Evolutionary conservation across 2,329 filamentous ascomycete genomes (phyloP).

Genomic region (Furcasterigmium sp.): DNA sequence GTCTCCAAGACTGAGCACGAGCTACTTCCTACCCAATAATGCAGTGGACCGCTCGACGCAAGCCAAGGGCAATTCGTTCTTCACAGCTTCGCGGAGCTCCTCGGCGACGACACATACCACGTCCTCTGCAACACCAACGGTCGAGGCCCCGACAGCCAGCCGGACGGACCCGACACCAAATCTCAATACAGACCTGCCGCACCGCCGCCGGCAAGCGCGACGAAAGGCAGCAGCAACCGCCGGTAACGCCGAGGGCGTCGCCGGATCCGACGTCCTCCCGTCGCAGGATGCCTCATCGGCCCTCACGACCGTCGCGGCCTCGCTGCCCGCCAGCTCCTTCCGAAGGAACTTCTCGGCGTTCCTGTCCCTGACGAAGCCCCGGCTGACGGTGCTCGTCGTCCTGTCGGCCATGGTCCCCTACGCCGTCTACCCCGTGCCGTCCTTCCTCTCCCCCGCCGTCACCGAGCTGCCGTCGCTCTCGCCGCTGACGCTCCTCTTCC

Average conservation of each 20-base stretch:
- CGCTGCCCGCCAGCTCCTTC: conserved; percentile 43
- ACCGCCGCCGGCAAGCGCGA: conserved; percentile 11
- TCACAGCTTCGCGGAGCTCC: neutral
- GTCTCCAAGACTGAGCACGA: conserved; percentile 8
- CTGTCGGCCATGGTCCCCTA: conserved; percentile 89
- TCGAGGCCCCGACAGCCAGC: neutral
- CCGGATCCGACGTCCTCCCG: conserved; percentile 23
- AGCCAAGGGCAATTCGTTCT: neutral
- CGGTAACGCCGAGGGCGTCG: neutral
- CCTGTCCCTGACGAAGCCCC: conserved; percentile 91
- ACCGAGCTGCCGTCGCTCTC: conserved; percentile 74
- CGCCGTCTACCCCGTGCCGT: conserved; percentile 86
- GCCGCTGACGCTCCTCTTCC: conserved; percentile 84
- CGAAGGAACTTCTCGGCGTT: conserved; percentile 71
- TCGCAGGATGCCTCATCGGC: conserved; percentile 49
- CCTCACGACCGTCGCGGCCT: conserved; percentile 46
- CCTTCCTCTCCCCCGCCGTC: conserved; percentile 67
- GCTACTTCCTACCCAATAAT: conserved; percentile 13
- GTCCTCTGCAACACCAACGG: conserved; percentile 1
- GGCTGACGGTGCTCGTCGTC: conserved; percentile 84
- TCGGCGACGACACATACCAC: conserved; percentile 3
- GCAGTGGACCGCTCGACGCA: conserved; percentile 6
- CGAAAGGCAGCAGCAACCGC: conserved; percentile 9
- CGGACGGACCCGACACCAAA: conserved; percentile 4
- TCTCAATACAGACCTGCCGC: conserved; percentile 9